Evolutionary conservation across 2,329 filamentous ascomycete genomes (phyloP).

Genomic region (Pezicula radicicola): DNA sequence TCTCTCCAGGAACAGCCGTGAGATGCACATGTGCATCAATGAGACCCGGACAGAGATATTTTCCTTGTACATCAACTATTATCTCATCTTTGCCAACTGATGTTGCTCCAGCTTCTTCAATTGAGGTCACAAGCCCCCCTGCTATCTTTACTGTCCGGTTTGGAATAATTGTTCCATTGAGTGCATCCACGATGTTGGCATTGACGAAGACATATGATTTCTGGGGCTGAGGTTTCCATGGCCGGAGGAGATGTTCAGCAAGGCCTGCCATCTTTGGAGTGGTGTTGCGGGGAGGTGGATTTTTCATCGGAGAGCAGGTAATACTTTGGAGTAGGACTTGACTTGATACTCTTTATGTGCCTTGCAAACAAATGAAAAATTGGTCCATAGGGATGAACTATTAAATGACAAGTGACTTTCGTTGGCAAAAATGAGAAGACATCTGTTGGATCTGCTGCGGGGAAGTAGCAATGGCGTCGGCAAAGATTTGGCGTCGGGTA

Average conservation of each 20-base stretch:
- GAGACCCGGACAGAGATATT: conserved; percentile 46
- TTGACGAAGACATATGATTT: conserved; percentile 34
- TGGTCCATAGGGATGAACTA: neutral
- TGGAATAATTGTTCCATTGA: conserved; percentile 28
- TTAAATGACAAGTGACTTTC: no score
- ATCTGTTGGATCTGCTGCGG: neutral
- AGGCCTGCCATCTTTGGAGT: neutral
- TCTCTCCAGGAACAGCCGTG: conserved; percentile 38
- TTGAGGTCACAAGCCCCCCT: conserved; percentile 27
- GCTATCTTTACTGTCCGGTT: conserved; percentile 31
- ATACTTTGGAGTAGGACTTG: neutral
- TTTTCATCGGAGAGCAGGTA: neutral
- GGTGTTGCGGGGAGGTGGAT: neutral
- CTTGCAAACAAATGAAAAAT: no score
- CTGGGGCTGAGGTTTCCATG: conserved; percentile 3
- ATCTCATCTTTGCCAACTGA: neutral
- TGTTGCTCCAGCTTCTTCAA: neutral
- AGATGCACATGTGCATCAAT: conserved; percentile 51
- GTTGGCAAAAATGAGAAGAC: no score
- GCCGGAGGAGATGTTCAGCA: conserved; percentile 1
- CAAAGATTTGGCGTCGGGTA: neutral
- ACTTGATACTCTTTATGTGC: no score
- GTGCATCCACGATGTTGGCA: conserved; percentile 40
- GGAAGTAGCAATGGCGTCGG: neutral
- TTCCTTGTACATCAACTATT: conserved; percentile 34